Percentiles rank a stretch among this genome's conserved stretches.
These are phyloP conservation scores for Clonostachys byssicola DNA, from an alignment of 2,329 filamentous ascomycete genomes.

Conservation along the genomic window DNA sequence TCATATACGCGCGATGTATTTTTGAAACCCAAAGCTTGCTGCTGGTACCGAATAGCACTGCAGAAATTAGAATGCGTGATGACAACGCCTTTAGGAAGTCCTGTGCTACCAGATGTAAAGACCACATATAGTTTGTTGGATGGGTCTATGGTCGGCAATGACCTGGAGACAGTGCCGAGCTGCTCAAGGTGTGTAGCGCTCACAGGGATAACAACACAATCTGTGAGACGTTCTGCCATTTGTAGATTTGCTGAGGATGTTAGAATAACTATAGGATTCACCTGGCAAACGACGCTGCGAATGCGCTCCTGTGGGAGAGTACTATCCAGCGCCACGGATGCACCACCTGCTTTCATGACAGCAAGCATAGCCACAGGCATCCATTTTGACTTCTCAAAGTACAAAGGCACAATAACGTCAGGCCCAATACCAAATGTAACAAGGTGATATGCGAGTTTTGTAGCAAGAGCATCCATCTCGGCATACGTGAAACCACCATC, in stretches of 20 bases:
- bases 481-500: slow-evolving; percentile 13
- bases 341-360: slow-evolving; percentile 17
- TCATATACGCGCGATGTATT: slow-evolving; percentile 9
- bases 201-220: neutral
- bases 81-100: slow-evolving; percentile 13
- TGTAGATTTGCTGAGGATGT: neutral
- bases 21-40: neutral
- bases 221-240: too few relatives aligned
- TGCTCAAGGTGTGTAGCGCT: neutral
- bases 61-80: slow-evolving; percentile 8
- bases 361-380: slow-evolving; percentile 13
- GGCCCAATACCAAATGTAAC: neutral
- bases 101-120: slow-evolving; percentile 18
- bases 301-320: slow-evolving; percentile 13
- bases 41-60: slow-evolving; percentile 4
- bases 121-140: slow-evolving; percentile 7
- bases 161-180: too few relatives aligned
- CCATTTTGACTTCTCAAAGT: slow-evolving; percentile 14
- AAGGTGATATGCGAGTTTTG: slow-evolving; percentile 1
- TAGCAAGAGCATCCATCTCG: slow-evolving; percentile 8
- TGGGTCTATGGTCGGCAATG: neutral
- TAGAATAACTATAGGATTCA: slow-evolving; percentile 1
- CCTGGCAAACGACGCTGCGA: neutral
- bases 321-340: slow-evolving; percentile 10
- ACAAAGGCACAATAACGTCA: slow-evolving; percentile 6